phyloP scores from a whole-genome alignment of 306 rosid species.

The Cicer bijugum region DNA sequence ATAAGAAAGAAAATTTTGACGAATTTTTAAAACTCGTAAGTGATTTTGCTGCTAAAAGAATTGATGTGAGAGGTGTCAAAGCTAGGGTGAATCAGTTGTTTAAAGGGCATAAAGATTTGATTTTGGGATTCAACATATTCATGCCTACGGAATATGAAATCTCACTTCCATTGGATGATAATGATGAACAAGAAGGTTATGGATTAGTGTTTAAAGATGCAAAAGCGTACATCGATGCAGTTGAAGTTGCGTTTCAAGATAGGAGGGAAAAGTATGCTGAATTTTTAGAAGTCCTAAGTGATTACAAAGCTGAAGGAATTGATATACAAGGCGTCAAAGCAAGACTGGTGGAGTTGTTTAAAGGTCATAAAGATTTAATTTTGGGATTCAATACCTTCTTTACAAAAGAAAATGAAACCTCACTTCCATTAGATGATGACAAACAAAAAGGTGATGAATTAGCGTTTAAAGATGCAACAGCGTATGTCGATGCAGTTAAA shows the following conservation, averaged over 20 bases:
- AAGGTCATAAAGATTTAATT: not conserved
- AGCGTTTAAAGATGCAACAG: no score
- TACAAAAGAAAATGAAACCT: not conserved
- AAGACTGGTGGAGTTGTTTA: not conserved
- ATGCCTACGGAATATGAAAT: not conserved
- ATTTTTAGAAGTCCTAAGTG: not conserved
- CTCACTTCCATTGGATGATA: not conserved
- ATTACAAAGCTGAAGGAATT: not conserved
- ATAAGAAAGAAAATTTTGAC: no score
- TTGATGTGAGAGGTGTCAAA: no score
- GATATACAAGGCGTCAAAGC: not conserved
- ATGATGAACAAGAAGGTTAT: not conserved
- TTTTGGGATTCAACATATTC: not conserved
- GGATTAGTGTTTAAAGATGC: not conserved
- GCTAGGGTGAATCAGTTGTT: no score
- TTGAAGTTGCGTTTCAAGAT: not conserved
- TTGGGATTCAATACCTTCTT: constrained; percentile 5
- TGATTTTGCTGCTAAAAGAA: no score
- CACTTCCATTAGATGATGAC: not conserved
- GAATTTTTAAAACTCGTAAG: no score
- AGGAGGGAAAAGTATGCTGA: not conserved
- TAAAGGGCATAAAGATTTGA: not conserved
- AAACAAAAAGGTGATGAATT: not conserved
- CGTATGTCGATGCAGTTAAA: not conserved
- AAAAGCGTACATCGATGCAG: not conserved